Evolutionary conservation across 129 eudicot species (phyloP), one percentile per base, ranked within the genome.

Genomic region (Chrysanthemum makinoi): DNA sequence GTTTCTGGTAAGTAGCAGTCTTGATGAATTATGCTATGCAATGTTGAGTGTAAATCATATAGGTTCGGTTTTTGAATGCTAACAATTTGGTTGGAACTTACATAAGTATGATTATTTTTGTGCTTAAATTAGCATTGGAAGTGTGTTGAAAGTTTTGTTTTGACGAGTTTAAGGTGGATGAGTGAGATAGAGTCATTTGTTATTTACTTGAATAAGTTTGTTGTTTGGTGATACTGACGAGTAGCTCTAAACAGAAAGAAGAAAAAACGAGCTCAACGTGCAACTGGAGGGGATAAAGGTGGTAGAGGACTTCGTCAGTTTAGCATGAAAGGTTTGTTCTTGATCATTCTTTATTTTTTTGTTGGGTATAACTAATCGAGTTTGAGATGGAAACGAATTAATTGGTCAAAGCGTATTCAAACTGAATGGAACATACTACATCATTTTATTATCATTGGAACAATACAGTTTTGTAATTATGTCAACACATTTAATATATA

Each of bases 261-360:
- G 86, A 90, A 90, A 79, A 90, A 83, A 74, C 76, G 97, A 85
- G 95, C 87, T 63, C 95, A 90, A 60, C 89, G 97, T 58, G 89
- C 89, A 50, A 78, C 77, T 66, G 91, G 84, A 65, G 97, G 95
- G 65, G 97, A 90, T 83, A 90, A 90, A 77, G 89, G 78, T 75
- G 97, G 95, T 35, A 82, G 97, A 79, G 97, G 97, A 76, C 95
- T 90, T 47, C 91, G 97, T 10, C 97, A 90, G 71, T 90, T 90
- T 77, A 90, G 97, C 83, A 90, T 90, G 97, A 90, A 90, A 90
- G 97, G 97, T 87, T 62, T 73, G 62, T 50, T 14, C 62, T 33
- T 70, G 30, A 19, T 64, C n/a, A n/a, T n/a, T n/a, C 3, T 72
- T 39, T 39, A 39, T 39, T 5, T 39, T 18, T n/a, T 10, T 1